Conservation (phyloP, 148 eudicot genomes). For the Chenopodium suecicum region DNA sequence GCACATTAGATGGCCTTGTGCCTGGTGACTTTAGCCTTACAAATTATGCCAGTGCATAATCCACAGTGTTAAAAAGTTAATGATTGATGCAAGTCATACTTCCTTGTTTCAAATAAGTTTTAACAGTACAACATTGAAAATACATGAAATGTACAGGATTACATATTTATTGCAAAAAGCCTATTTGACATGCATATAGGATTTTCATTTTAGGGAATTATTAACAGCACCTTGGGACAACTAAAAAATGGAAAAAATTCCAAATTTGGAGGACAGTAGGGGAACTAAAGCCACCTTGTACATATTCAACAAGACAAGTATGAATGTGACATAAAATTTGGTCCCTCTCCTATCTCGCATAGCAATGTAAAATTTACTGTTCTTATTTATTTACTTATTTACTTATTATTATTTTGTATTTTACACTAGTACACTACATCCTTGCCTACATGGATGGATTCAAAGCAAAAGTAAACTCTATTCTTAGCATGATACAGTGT, state of each 20-base stretch:
- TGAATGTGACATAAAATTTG: too few species aligned
- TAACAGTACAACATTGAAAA: neutral
- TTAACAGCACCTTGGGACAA: neutral
- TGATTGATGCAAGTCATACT: neutral
- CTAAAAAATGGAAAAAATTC: neutral
- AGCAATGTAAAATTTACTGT: too few species aligned
- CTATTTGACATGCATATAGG: neutral
- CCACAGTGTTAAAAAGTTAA: neutral
- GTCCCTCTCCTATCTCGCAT: too few species aligned
- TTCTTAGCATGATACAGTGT: neutral
- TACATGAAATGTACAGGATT: neutral
- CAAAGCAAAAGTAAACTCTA: neutral
- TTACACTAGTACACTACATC: neutral
- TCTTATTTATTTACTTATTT: too few species aligned
- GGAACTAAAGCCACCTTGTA: neutral
- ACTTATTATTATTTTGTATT: too few species aligned
- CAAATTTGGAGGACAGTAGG: neutral
- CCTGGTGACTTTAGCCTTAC: neutral
- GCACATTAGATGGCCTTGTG: neutral
- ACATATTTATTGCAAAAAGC: neutral
- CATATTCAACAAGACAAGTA: too few species aligned
- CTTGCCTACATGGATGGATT: neutral
- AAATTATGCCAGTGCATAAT: neutral
- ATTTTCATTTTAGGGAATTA: neutral
- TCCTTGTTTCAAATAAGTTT: neutral